Base-by-base conservation (phyloP, 1,139 yeast species). In the Wickerhamomyces sp. region DNA sequence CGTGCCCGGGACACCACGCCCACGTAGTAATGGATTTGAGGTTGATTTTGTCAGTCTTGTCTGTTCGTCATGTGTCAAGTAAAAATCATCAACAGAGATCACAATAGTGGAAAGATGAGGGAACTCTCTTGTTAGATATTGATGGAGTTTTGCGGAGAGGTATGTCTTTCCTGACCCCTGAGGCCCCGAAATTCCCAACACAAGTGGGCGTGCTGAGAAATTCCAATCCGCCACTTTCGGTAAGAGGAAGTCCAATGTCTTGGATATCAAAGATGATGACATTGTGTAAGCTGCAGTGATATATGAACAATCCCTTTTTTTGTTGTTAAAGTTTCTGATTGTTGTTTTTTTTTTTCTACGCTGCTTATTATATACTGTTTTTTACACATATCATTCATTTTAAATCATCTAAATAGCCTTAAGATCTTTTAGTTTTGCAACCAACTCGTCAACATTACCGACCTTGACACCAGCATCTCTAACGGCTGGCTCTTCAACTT, bases 161-260 rank as follows among this genome's bases (percentile, higher is more conserved):
- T 75, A 84, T 3, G 95, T 75, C 57, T 89, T 89, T 0, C 97
- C 97, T 2, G 93, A 81, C 0, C 97, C 97, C 55, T 89, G 97
- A 0, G 95, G 94, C 0, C 96, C 97, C 32, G 84, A 76, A 4
- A 87, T 57, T 1, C 91, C 91, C 4, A 87, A 54, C 5, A 86
- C 62, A 22, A 81, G 19, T 5, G 31, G 25, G 12, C 31, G 14
- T 4, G 25, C 28, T 3, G 30, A 12, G 28, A 52, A 51, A 31
- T 50, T 44, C 44, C 53, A 45, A 6, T 30, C 21, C 4, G 44
- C 44, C 23, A 64, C 52, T 10, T 46, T 30, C 3, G 47, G 42
- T 2, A 39, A 30, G 8, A 66, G 33, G 39, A 46, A 61, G 8
- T 53, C 51, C 10, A 10, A 7, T 19, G 21, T 19, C 10, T 19